Evolutionary conservation across 371 early-diverging fungal genomes (phyloP).

Genomic region (Smittium mucronatum): DNA sequence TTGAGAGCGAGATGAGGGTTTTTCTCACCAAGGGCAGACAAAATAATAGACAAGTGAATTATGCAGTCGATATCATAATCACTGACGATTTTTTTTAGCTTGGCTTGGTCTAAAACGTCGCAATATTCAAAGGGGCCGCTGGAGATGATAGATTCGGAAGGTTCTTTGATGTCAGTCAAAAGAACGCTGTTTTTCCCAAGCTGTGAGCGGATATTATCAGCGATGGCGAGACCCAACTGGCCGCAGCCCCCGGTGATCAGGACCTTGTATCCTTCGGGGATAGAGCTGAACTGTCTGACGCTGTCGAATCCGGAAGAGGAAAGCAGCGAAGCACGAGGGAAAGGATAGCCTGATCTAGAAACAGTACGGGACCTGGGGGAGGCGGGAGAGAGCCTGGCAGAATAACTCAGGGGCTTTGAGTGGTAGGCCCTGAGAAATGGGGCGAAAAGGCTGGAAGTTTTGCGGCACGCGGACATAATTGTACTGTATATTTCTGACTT

Average conservation of each 20-base stretch:
- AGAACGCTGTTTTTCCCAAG: slow-evolving; percentile 41
- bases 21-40: slow-evolving; percentile 45
- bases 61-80: slow-evolving; percentile 45
- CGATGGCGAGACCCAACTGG: slow-evolving; percentile 45
- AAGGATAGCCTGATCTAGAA: too few relatives aligned
- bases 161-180: slow-evolving; percentile 44
- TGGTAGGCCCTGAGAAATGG: too few relatives aligned
- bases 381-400: too few relatives aligned
- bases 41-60: slow-evolving; percentile 43
- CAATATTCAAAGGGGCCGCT: slow-evolving; percentile 44
- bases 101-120: slow-evolving; percentile 41
- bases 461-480: too few relatives aligned
- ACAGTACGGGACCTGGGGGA: too few relatives aligned
- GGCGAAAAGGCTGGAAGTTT: too few relatives aligned
- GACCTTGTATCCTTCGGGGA: slow-evolving; percentile 14
- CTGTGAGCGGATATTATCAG: slow-evolving; percentile 34
- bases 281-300: neutral
- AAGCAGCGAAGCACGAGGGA: too few relatives aligned
- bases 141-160: slow-evolving; percentile 29
- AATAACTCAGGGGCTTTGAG: too few relatives aligned
- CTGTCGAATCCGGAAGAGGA: too few relatives aligned
- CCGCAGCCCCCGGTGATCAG: slow-evolving; percentile 46
- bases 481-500: too few relatives aligned
- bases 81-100: slow-evolving; percentile 40
- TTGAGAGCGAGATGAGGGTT: slow-evolving; percentile 36